Conservation (phyloP, 148 eudicot genomes). For the Vaccinium vitisidaea region DNA sequence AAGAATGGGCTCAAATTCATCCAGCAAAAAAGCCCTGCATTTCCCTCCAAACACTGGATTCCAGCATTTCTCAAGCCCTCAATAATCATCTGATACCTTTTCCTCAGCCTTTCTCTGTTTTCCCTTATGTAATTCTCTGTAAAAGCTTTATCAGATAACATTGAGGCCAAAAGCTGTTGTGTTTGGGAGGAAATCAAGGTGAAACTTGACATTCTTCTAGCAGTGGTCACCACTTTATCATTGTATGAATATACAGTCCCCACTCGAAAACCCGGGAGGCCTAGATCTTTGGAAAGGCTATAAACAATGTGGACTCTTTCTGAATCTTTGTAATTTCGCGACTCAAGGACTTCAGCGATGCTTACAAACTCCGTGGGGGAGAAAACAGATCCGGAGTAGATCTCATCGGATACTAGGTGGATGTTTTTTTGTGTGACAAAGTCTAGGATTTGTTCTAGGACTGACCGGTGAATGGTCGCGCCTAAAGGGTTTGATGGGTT, state of each 20-base stretch:
- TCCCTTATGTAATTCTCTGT: constrained; percentile 54
- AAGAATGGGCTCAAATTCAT: constrained; percentile 63
- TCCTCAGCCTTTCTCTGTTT: constrained; percentile 58
- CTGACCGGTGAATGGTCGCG: constrained; percentile 44
- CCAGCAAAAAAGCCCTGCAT: constrained; percentile 88
- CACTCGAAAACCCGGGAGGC: constrained; percentile 85
- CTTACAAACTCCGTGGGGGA: constrained; percentile 61
- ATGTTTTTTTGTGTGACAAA: constrained; percentile 60
- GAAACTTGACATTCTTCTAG: constrained; percentile 90
- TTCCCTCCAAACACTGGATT: constrained; percentile 69
- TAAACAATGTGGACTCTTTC: constrained; percentile 86
- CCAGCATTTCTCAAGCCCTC: constrained; percentile 53
- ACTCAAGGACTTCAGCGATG: constrained; percentile 60
- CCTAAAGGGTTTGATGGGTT: constrained; percentile 94
- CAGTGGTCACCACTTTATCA: constrained; percentile 77
- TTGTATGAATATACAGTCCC: constrained; percentile 89
- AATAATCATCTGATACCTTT: constrained; percentile 61
- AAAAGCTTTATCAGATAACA: constrained; percentile 59
- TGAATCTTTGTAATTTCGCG: constrained; percentile 38
- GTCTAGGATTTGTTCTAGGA: constrained; percentile 54
- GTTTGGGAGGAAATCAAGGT: constrained; percentile 87
- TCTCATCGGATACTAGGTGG: constrained; percentile 83
- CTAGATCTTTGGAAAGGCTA: constrained; percentile 86
- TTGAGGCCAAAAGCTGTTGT: constrained; percentile 63
- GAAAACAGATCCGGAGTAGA: constrained; percentile 87